Percentiles rank a stretch among this genome's conserved stretches.
Conservation (phyloP, 2,329 filamentous ascomycete species). For the Colletotrichum scovillei region DNA sequence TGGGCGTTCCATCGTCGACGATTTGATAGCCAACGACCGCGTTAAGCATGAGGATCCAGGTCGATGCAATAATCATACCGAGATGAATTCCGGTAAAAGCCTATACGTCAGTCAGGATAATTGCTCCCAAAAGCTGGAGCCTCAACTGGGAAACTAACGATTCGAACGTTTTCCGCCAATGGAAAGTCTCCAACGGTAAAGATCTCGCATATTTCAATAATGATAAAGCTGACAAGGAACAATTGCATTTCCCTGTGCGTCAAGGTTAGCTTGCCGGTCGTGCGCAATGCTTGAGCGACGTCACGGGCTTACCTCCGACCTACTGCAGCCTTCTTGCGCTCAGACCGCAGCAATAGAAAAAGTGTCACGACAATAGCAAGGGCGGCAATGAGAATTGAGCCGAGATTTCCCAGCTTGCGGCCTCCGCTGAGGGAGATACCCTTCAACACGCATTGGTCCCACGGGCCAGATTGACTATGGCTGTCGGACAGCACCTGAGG, state of each 20-base stretch:
- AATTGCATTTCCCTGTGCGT: constrained; percentile 89
- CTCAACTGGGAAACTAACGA: constrained; percentile 65
- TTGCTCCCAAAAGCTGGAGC: background rate
- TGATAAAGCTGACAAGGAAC: constrained; percentile 86
- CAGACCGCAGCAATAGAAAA: constrained; percentile 82
- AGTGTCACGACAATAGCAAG: constrained; percentile 77
- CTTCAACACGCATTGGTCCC: constrained; percentile 78
- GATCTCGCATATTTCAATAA: constrained; percentile 94
- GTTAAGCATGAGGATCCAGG: constrained; percentile 93
- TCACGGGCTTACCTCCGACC: constrained; percentile 77
- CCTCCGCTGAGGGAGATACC: constrained; percentile 79
- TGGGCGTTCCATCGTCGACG: constrained; percentile 89
- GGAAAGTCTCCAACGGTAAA: constrained; percentile 95
- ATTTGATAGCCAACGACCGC: constrained; percentile 93
- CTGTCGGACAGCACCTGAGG: constrained; percentile 71
- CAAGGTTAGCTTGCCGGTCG: constrained; percentile 40
- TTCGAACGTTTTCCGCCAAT: constrained; percentile 74
- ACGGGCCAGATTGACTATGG: constrained; percentile 68
- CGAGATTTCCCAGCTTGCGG: constrained; percentile 82
- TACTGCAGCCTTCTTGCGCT: constrained; percentile 92
- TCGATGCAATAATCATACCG: constrained; percentile 86
- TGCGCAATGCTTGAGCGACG: background rate
- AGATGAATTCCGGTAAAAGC: constrained; percentile 92
- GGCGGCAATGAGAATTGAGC: constrained; percentile 87
- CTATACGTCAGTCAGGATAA: constrained; percentile 52